Conservation (phyloP, 2,329 filamentous ascomycete genomes). For the Fusarium nygamai region DNA sequence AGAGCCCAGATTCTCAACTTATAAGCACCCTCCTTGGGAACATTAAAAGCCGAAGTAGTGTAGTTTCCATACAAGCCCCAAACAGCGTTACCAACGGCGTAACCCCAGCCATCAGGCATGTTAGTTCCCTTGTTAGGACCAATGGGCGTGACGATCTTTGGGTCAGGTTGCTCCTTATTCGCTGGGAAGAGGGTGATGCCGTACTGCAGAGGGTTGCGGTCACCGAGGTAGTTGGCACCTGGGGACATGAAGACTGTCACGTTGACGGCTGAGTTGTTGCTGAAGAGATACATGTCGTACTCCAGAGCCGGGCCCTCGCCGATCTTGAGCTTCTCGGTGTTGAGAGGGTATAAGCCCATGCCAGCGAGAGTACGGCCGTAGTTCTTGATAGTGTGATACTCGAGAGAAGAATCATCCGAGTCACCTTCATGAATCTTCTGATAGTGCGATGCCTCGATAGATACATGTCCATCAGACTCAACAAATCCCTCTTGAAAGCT, state of each 20-base stretch:
- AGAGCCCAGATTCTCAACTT: constrained; percentile 62
- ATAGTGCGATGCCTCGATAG: constrained; percentile 65
- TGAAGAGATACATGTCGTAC: constrained; percentile 71
- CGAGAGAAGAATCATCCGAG: constrained; percentile 40
- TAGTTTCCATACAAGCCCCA: constrained; percentile 58
- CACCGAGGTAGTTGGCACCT: constrained; percentile 62
- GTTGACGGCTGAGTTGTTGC: constrained; percentile 55
- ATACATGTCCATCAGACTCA: constrained; percentile 67
- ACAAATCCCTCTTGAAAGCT: constrained; percentile 68
- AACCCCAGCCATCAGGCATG: constrained; percentile 31
- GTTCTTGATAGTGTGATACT: constrained; percentile 62
- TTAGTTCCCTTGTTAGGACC: constrained; percentile 19
- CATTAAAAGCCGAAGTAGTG: constrained; percentile 56
- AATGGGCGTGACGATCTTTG: constrained; percentile 19
- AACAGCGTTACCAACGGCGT: constrained; percentile 54
- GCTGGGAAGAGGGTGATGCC: constrained; percentile 58
- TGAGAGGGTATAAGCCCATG: constrained; percentile 64
- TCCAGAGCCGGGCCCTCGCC: constrained; percentile 64
- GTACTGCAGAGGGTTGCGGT: constrained; percentile 61
- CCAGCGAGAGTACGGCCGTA: constrained; percentile 69
- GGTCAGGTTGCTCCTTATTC: constrained; percentile 29
- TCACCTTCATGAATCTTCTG: constrained; percentile 51
- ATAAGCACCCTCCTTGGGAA: constrained; percentile 56
- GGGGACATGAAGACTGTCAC: constrained; percentile 63
- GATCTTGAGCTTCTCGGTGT: constrained; percentile 59